Percentiles rank a stretch among this genome's conserved stretches.
Evolutionary conservation across 805 yeast species (phyloP).

Genomic region (Nakazawaea ernobii): DNA sequence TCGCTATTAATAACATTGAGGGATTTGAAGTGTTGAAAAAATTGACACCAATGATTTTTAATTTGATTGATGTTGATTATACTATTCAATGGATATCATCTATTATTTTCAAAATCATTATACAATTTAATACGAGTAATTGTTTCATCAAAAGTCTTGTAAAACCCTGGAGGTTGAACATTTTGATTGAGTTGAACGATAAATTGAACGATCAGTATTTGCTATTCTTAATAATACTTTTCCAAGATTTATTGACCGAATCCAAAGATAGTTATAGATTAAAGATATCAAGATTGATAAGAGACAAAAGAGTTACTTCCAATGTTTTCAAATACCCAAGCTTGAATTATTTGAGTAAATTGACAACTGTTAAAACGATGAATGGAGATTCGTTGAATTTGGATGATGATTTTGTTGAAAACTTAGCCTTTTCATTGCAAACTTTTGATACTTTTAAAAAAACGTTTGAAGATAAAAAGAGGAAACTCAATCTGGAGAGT

Average conservation of each 20-base stretch:
- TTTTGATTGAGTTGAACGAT: conserved; percentile 3
- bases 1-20: conserved; percentile 4
- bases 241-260: conserved; percentile 1
- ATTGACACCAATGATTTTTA: conserved; percentile 9
- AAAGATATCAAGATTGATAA: conserved; percentile 1
- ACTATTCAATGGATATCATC: conserved; percentile 4
- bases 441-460: conserved; percentile 1
- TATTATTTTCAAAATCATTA: conserved; percentile 2
- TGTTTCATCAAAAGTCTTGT: background rate
- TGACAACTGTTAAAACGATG: background rate
- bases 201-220: conserved; percentile 7
- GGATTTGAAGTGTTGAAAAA: background rate
- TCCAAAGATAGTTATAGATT: background rate
- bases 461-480: background rate
- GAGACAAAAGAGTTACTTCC: background rate
- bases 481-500: background rate
- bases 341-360: background rate
- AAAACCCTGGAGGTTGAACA: conserved; percentile 4
- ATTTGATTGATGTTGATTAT: background rate
- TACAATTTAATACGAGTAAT: background rate
- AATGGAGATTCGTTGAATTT: conserved; percentile 1
- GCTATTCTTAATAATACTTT: conserved; percentile 3
- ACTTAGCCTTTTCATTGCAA: conserved; percentile 5
- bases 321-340: conserved; percentile 6
- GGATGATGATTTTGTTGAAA: conserved; percentile 6